phyloP scores from a whole-genome alignment of 1,284 basidiomycete genomes.

The Boletus semigastroideus region DNA sequence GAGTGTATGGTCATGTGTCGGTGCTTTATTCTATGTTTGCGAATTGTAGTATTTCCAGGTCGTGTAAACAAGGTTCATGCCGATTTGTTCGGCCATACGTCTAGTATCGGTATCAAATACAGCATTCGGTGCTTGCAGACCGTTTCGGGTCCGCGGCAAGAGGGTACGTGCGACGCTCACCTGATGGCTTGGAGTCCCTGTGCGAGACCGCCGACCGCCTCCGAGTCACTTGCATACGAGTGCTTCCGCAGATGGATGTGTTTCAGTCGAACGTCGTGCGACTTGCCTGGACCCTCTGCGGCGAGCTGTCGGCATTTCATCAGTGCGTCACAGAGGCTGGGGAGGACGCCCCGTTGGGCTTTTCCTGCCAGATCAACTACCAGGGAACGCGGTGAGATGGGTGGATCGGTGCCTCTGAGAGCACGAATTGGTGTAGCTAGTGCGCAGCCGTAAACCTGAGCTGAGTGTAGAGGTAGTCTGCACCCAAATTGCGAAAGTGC shows the following conservation, averaged over 20 bases:
- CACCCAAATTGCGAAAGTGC: slow-evolving; percentile 16
- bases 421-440: slow-evolving; percentile 17
- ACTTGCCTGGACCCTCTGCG: neutral
- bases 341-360: slow-evolving; percentile 5
- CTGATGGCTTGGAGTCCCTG: slow-evolving; percentile 41
- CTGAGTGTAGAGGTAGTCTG: slow-evolving; percentile 30
- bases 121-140: neutral
- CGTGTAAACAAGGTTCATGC: no score
- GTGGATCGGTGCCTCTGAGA: slow-evolving; percentile 16
- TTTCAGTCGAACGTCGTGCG: slow-evolving; percentile 30
- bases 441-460: slow-evolving; percentile 24
- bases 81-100: slow-evolving; percentile 6
- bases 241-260: slow-evolving; percentile 41
- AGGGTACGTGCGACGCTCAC: slow-evolving; percentile 33
- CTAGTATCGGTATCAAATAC: neutral
- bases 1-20: no score
- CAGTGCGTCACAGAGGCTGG: slow-evolving; percentile 12
- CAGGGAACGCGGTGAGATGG: slow-evolving; percentile 18
- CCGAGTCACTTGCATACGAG: slow-evolving; percentile 41
- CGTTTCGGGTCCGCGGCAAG: neutral
- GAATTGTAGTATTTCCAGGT: no score
- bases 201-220: slow-evolving; percentile 36
- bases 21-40: no score
- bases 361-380: slow-evolving; percentile 17
- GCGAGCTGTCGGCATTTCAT: slow-evolving; percentile 7